These are phyloP conservation scores for Aureobasidium melanogenum DNA, from an alignment of 2,329 filamentous ascomycete genomes.

Conservation along the genomic window DNA sequence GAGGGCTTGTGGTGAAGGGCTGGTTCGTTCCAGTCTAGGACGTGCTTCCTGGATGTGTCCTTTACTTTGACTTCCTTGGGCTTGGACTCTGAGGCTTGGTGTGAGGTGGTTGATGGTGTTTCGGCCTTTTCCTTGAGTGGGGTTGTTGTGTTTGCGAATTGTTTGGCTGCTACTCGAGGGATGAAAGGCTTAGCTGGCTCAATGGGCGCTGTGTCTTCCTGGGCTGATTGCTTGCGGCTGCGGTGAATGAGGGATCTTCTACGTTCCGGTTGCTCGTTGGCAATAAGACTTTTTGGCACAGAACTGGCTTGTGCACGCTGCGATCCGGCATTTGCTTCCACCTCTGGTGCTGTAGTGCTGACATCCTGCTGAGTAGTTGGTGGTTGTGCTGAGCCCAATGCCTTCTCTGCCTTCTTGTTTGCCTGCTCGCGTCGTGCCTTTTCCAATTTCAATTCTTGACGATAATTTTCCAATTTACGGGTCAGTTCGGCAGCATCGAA, in stretches of 20 bases:
- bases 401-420: background rate
- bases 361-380: background rate
- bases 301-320: background rate
- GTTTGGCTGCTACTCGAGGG: constrained; percentile 7
- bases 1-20: background rate
- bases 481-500: constrained; percentile 15
- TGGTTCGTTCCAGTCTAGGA: constrained; percentile 8
- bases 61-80: background rate
- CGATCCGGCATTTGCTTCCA: background rate
- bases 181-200: constrained; percentile 1
- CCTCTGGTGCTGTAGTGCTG: background rate
- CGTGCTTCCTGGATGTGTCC: background rate
- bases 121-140: background rate
- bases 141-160: constrained; percentile 6
- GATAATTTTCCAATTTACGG: constrained; percentile 14
- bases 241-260: constrained; percentile 9
- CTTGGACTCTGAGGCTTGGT: background rate
- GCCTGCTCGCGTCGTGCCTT: constrained; percentile 10
- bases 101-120: background rate
- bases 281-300: background rate
- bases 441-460: constrained; percentile 13
- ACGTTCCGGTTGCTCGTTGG: background rate
- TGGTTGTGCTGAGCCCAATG: background rate
- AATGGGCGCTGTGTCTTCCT: background rate
- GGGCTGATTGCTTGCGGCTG: background rate